Evolutionary conservation across 768 basidiomycete species (phyloP).

Genomic region (Rhizopogon roseolus): DNA sequence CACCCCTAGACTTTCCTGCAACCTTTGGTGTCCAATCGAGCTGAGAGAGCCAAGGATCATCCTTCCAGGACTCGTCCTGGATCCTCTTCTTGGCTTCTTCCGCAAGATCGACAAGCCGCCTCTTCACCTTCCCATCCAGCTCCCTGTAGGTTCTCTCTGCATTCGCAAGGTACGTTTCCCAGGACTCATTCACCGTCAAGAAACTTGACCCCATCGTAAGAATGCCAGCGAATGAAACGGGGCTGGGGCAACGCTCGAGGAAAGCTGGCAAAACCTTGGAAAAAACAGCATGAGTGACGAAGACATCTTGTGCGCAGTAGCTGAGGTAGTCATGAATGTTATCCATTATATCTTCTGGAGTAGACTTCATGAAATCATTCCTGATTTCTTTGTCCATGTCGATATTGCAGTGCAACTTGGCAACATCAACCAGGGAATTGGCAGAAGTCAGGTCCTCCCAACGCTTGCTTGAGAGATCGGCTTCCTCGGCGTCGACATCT

Average conservation of each 20-base stretch:
- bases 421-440: slow-evolving; percentile 91
- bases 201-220: slow-evolving; percentile 91
- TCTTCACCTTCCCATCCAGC: slow-evolving; percentile 59
- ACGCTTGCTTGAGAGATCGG: slow-evolving; percentile 44
- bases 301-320: slow-evolving; percentile 86
- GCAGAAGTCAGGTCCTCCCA: slow-evolving; percentile 95
- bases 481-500: slow-evolving; percentile 35
- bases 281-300: slow-evolving; percentile 80
- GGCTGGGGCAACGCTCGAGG: slow-evolving; percentile 79
- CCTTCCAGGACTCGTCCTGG: slow-evolving; percentile 51
- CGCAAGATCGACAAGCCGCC: slow-evolving; percentile 64
- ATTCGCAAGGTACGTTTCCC: slow-evolving; percentile 76
- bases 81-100: slow-evolving; percentile 47
- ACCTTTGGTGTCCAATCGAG: slow-evolving; percentile 94
- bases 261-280: slow-evolving; percentile 75
- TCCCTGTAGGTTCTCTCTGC: slow-evolving; percentile 76
- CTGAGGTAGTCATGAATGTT: slow-evolving; percentile 69
- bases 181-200: slow-evolving; percentile 83
- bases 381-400: slow-evolving; percentile 74
- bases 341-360: slow-evolving; percentile 58
- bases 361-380: slow-evolving; percentile 67
- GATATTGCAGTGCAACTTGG: slow-evolving; percentile 82
- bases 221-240: slow-evolving; percentile 88
- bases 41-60: slow-evolving; percentile 83
- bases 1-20: slow-evolving; percentile 63